These are phyloP conservation scores for Curvularia lunata DNA, from an alignment of 2,329 filamentous ascomycete species.

Conservation along the genomic window DNA sequence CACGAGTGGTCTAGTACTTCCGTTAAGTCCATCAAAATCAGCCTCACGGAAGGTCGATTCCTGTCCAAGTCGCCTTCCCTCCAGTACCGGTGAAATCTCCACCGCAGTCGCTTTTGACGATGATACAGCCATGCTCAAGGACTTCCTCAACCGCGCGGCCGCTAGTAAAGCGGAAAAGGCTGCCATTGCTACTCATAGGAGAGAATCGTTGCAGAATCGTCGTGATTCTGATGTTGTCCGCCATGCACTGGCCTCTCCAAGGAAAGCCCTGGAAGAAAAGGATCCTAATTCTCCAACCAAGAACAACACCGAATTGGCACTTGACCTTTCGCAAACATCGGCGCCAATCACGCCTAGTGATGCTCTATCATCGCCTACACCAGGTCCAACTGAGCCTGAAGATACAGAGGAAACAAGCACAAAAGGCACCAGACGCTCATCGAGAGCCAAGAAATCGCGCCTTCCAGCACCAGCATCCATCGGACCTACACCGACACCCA, in stretches of 20 bases:
- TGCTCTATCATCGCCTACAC: constrained; percentile 25
- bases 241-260: constrained; percentile 55
- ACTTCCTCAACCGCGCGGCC: constrained; percentile 58
- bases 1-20: constrained; percentile 40
- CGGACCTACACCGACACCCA: constrained; percentile 39
- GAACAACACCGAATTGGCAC: constrained; percentile 38
- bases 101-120: constrained; percentile 50
- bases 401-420: constrained; percentile 21
- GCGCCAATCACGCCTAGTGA: constrained; percentile 30
- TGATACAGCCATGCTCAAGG: constrained; percentile 57
- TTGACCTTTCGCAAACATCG: constrained; percentile 42
- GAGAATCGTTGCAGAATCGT: constrained; percentile 54
- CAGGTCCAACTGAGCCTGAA: constrained; percentile 21
- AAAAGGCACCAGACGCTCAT: constrained; percentile 41
- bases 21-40: constrained; percentile 21
- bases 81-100: constrained; percentile 37
- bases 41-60: constrained; percentile 35
- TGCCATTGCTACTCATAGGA: constrained; percentile 42
- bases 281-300: constrained; percentile 57
- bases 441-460: constrained; percentile 44
- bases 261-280: constrained; percentile 53
- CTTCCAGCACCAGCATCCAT: constrained; percentile 39
- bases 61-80: constrained; percentile 30
- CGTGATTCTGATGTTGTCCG: constrained; percentile 56
- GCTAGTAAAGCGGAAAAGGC: constrained; percentile 53